A percentile compares a stretch with the other conserved stretches of the same genome.
Conservation (phyloP, 495 filamentous ascomycete species). For the Cetradonia linearis region DNA sequence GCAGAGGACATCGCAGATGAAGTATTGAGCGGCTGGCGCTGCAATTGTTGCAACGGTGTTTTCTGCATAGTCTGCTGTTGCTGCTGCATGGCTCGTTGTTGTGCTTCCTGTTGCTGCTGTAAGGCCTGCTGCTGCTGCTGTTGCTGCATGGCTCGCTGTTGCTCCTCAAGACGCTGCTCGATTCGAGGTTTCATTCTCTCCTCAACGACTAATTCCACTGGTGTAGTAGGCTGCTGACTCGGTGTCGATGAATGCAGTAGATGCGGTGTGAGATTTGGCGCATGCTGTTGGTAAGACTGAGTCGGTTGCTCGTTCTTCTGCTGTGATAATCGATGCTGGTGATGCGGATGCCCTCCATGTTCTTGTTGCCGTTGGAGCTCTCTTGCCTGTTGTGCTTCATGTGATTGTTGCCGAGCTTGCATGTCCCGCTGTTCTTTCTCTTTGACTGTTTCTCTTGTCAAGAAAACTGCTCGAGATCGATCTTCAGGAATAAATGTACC, state of each 20-base stretch:
- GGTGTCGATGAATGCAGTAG: constrained; percentile 25
- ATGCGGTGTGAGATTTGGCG: constrained; percentile 29
- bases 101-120: constrained; percentile 14
- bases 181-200: constrained; percentile 1
- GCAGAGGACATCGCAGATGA: constrained; percentile 4
- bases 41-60: constrained; percentile 16
- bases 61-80: constrained; percentile 19
- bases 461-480: constrained; percentile 10
- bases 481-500: constrained; percentile 19
- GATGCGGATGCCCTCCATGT: constrained; percentile 6
- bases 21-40: constrained; percentile 13
- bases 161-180: constrained; percentile 15
- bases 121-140: constrained; percentile 14
- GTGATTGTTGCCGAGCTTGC: constrained; percentile 17
- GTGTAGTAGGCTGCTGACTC: constrained; percentile 21
- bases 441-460: constrained; percentile 7
- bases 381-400: constrained; percentile 10
- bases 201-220: neutral
- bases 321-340: constrained; percentile 8
- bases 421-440: constrained; percentile 30
- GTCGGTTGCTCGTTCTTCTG: constrained; percentile 27
- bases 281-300: constrained; percentile 33
- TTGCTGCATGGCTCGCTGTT: constrained; percentile 26
- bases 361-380: constrained; percentile 12
- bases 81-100: constrained; percentile 16